phyloP scores from a whole-genome alignment of 768 basidiomycete genomes.

The Crassisporium funariophilum region DNA sequence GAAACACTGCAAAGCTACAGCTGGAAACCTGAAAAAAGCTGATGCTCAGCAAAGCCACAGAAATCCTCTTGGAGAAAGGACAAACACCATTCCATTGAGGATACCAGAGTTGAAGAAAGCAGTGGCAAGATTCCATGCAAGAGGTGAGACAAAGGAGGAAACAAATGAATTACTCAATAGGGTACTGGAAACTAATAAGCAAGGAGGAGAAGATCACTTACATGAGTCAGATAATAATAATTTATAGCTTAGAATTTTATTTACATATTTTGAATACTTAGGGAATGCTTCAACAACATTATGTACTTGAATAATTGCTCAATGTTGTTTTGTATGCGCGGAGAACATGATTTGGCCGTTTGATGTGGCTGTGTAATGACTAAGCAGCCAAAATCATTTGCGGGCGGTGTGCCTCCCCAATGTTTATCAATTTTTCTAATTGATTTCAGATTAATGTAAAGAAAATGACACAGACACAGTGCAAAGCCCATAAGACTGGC shows the following conservation, averaged over 20 bases:
- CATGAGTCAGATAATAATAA: conserved; percentile 1
- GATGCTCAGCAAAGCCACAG: no score
- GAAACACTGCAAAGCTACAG: no score
- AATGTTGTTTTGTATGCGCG: background rate
- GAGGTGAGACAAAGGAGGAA: background rate
- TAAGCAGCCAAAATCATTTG: background rate
- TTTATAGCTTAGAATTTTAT: background rate
- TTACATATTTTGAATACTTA: background rate
- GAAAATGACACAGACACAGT: no score
- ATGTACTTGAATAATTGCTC: background rate
- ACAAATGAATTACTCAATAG: background rate
- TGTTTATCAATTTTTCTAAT: no score
- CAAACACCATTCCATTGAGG: no score
- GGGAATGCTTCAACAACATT: background rate
- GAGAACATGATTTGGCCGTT: background rate
- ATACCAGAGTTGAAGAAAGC: background rate
- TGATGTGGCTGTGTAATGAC: background rate
- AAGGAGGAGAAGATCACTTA: background rate
- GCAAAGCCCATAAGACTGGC: no score
- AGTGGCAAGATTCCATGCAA: background rate
- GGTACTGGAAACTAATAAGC: background rate
- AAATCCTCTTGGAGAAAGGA: no score
- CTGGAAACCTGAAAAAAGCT: no score
- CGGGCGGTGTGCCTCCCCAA: background rate
- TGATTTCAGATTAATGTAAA: no score